Evolutionary conservation across 805 yeast genomes (phyloP).

Genomic region (Debaryomyces prosopidis): DNA sequence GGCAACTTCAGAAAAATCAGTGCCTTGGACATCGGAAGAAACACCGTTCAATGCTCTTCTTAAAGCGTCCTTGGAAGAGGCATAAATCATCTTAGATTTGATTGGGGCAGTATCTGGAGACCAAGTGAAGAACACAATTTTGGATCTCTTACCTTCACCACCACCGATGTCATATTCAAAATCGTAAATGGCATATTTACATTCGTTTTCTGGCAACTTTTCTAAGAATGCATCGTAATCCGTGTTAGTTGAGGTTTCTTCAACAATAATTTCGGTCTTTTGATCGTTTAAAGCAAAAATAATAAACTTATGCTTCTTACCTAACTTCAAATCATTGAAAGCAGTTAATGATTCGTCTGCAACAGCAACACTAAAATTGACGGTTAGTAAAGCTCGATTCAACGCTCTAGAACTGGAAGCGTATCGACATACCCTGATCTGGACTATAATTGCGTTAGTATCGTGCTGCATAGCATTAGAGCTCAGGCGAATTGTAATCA

Average conservation of each 20-base stretch:
- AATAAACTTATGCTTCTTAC: constrained; percentile 83
- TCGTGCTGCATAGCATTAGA: background rate
- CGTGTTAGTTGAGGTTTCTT: constrained; percentile 69
- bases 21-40: constrained; percentile 93
- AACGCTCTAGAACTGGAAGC: background rate
- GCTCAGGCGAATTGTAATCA: no score
- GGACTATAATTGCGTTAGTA: constrained; percentile 23
- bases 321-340: constrained; percentile 93
- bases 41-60: constrained; percentile 97
- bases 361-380: constrained; percentile 40
- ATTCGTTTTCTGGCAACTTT: constrained; percentile 91
- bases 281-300: constrained; percentile 78
- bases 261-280: constrained; percentile 90
- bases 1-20: constrained; percentile 96
- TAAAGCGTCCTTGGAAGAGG: constrained; percentile 96
- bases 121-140: constrained; percentile 78
- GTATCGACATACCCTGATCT: constrained; percentile 29
- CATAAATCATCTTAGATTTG: constrained; percentile 96
- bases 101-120: constrained; percentile 97
- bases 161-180: constrained; percentile 89
- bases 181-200: constrained; percentile 95
- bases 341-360: constrained; percentile 87
- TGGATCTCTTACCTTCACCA: constrained; percentile 93
- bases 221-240: constrained; percentile 86
- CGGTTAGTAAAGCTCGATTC: constrained; percentile 11